A percentile compares a stretch with the other conserved stretches of the same genome.
phyloP scores from a whole-genome alignment of 345 rosid genomes.

The Lenwebbia sp. region DNA sequence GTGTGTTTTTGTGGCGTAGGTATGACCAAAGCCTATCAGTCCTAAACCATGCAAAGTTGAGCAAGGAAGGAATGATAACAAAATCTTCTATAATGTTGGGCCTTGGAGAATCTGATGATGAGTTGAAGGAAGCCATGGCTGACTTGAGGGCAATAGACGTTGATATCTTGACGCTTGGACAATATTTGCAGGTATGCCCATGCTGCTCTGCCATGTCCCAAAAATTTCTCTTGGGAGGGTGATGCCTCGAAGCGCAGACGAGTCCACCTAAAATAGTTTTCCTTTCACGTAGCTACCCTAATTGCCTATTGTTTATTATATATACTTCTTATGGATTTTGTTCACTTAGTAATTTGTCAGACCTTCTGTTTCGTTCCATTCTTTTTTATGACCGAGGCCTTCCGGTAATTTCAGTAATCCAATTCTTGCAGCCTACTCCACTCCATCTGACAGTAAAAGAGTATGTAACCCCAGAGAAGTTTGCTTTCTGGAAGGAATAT shows the following conservation, averaged over 20 bases:
- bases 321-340: background rate
- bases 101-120: constrained; percentile 91
- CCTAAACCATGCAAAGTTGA: constrained; percentile 73
- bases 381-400: background rate
- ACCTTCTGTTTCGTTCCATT: background rate
- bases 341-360: background rate
- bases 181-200: constrained; percentile 81
- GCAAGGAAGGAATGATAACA: constrained; percentile 80
- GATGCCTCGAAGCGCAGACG: background rate
- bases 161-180: constrained; percentile 92
- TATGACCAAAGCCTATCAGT: constrained; percentile 94
- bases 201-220: background rate
- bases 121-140: constrained; percentile 75
- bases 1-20: constrained; percentile 23
- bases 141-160: constrained; percentile 88
- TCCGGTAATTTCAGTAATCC: background rate
- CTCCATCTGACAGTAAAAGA: constrained; percentile 93
- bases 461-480: constrained; percentile 88
- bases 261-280: background rate
- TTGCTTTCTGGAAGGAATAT: constrained; percentile 85
- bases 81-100: constrained; percentile 98
- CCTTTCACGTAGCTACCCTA: background rate
- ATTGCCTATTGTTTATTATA: background rate
- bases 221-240: background rate
- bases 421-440: constrained; percentile 79